A percentile compares a stretch with the other conserved stretches of the same genome.
phyloP scores from a whole-genome alignment of 768 basidiomycete species.

The Leccinum barrowsii region DNA sequence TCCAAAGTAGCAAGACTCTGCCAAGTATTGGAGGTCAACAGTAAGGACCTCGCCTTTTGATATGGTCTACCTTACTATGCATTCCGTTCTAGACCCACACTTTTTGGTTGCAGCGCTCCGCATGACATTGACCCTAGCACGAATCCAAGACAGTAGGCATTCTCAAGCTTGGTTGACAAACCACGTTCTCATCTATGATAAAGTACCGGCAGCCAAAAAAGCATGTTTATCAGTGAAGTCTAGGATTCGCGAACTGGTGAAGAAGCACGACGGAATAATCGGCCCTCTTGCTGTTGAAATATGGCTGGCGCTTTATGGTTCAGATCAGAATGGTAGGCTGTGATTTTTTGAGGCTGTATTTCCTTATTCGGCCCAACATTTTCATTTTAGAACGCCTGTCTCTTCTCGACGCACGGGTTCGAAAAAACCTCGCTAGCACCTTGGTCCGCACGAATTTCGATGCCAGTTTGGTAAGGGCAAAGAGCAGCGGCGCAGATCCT shows the following conservation, averaged over 20 bases:
- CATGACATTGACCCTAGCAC: slow-evolving; percentile 15
- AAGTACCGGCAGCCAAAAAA: not conserved
- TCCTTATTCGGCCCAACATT: not conserved
- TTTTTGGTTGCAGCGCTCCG: slow-evolving; percentile 15
- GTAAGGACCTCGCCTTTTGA: slow-evolving; percentile 1
- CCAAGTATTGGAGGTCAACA: slow-evolving; percentile 8
- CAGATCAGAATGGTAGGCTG: slow-evolving; percentile 1
- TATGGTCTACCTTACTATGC: not conserved
- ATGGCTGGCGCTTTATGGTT: slow-evolving; percentile 10
- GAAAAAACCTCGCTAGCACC: no score
- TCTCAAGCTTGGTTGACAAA: not conserved
- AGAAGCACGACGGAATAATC: slow-evolving; percentile 2
- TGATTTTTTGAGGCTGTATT: not conserved
- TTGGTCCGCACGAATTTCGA: no score
- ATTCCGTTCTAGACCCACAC: slow-evolving; percentile 2
- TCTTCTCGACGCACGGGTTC: no score
- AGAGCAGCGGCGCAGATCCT: no score
- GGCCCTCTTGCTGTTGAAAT: slow-evolving; percentile 23
- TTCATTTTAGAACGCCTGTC: no score
- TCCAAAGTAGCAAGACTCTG: slow-evolving; percentile 6
- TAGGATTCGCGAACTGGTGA: slow-evolving; percentile 12
- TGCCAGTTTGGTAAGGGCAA: no score
- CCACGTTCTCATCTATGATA: not conserved
- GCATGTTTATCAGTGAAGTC: not conserved
- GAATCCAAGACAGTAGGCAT: slow-evolving; percentile 11